Conservation (phyloP, 73 alveolate genomes). For the Tetrahymena thermophila region DNA sequence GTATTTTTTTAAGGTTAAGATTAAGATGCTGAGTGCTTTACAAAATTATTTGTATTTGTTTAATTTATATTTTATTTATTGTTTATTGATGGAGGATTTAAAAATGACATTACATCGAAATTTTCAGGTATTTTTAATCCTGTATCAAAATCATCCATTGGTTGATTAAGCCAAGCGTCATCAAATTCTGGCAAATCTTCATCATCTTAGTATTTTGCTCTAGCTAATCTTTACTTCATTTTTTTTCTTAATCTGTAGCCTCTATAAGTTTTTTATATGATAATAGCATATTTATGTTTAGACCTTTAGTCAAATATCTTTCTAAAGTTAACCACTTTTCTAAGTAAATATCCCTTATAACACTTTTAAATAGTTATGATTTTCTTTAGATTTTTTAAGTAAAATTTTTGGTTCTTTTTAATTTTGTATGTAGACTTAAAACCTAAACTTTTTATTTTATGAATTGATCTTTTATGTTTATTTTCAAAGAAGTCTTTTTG, state of each 20-base stretch:
- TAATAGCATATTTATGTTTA: background rate
- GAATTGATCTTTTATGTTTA: background rate
- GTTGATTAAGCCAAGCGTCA: background rate
- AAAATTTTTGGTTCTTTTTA: background rate
- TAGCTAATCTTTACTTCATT: background rate
- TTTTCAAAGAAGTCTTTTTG: background rate
- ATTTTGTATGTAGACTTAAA: background rate
- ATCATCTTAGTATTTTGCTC: background rate
- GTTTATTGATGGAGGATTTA: background rate
- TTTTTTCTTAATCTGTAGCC: background rate
- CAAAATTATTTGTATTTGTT: background rate
- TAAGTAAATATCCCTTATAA: background rate
- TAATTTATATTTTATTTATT: background rate
- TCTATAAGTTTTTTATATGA: background rate
- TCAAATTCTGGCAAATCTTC: background rate
- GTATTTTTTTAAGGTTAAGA: background rate
- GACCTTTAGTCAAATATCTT: background rate
- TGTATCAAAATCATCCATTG: background rate
- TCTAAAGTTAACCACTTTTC: background rate
- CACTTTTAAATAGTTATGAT: background rate
- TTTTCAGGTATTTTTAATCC: background rate
- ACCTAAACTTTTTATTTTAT: background rate
- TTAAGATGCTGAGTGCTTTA: background rate
- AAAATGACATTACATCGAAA: background rate
- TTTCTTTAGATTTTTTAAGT: background rate